These are phyloP conservation scores for Chrysopogon serrulatus DNA, from an alignment of 176 grass and related monocot species.

Conservation along the genomic window DNA sequence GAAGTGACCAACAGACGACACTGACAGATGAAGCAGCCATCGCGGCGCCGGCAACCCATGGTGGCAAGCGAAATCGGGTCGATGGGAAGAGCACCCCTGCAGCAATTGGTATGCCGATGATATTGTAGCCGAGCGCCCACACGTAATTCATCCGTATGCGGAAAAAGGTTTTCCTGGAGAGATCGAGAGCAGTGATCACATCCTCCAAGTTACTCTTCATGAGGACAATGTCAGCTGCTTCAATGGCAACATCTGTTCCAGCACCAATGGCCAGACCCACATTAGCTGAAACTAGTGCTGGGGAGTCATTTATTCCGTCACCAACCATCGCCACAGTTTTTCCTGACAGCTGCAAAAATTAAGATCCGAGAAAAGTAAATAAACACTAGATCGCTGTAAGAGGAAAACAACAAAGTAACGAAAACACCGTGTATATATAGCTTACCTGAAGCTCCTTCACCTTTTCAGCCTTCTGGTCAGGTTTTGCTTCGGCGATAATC, in stretches of 20 bases:
- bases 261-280: conserved; percentile 85
- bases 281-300: conserved; percentile 79
- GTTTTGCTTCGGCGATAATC: conserved; percentile 73
- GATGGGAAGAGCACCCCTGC: conserved; percentile 82
- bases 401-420: neutral
- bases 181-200: conserved; percentile 85
- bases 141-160: conserved; percentile 93
- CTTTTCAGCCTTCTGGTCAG: conserved; percentile 73
- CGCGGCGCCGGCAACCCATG: conserved; percentile 86
- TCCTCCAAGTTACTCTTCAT: conserved; percentile 98
- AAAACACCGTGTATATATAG: neutral
- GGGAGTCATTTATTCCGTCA: conserved; percentile 92
- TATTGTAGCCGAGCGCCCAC: conserved; percentile 94
- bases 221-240: conserved; percentile 95
- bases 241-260: conserved; percentile 93
- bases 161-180: conserved; percentile 87
- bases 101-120: conserved; percentile 74
- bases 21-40: conserved; percentile 95
- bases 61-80: conserved; percentile 66
- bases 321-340: conserved; percentile 89
- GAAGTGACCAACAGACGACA: conserved; percentile 85
- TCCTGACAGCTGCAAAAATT: conserved; percentile 53
- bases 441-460: conserved; percentile 93
- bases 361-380: neutral
- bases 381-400: neutral